Percentiles rank a stretch among this genome's conserved stretches.
Evolutionary conservation across 208 protist genomes (phyloP).

Genomic region (Trypanosoma boissoni): DNA sequence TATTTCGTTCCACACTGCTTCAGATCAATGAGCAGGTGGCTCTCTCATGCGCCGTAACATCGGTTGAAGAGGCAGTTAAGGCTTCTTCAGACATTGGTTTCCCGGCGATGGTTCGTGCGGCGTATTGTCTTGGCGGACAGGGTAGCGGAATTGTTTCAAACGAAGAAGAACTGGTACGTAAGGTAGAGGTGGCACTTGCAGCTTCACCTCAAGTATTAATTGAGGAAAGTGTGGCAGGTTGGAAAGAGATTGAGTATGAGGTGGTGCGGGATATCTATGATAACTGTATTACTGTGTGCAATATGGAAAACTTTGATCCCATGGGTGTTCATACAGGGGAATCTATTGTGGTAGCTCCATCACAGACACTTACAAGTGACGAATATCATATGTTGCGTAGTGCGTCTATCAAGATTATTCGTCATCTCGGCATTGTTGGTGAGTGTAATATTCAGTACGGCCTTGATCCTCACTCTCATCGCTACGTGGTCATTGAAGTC

Average conservation of each 20-base stretch:
- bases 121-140: slow-evolving; percentile 97
- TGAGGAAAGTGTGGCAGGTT: slow-evolving; percentile 97
- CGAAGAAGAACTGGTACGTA: slow-evolving; percentile 68
- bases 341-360: slow-evolving; percentile 99
- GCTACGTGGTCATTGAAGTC: slow-evolving; percentile 98
- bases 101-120: slow-evolving; percentile 98
- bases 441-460: slow-evolving; percentile 99
- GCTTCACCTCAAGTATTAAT: slow-evolving; percentile 95
- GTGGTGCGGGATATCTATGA: slow-evolving; percentile 97
- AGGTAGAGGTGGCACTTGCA: slow-evolving; percentile 87
- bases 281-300: slow-evolving; percentile 99
- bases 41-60: slow-evolving; percentile 78
- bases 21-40: slow-evolving; percentile 95
- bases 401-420: slow-evolving; percentile 93
- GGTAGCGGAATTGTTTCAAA: slow-evolving; percentile 96
- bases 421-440: slow-evolving; percentile 96
- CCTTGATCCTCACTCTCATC: slow-evolving; percentile 94
- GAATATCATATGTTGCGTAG: slow-evolving; percentile 98
- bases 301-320: slow-evolving; percentile 99
- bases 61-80: slow-evolving; percentile 65
- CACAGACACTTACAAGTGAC: slow-evolving; percentile 95
- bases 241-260: slow-evolving; percentile 99
- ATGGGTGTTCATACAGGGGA: slow-evolving; percentile 98
- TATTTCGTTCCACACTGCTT: slow-evolving; percentile 95
- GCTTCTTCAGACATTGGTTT: slow-evolving; percentile 88